Conservation (phyloP, 768 basidiomycete genomes). For the Hysterangium stoloniferum region DNA sequence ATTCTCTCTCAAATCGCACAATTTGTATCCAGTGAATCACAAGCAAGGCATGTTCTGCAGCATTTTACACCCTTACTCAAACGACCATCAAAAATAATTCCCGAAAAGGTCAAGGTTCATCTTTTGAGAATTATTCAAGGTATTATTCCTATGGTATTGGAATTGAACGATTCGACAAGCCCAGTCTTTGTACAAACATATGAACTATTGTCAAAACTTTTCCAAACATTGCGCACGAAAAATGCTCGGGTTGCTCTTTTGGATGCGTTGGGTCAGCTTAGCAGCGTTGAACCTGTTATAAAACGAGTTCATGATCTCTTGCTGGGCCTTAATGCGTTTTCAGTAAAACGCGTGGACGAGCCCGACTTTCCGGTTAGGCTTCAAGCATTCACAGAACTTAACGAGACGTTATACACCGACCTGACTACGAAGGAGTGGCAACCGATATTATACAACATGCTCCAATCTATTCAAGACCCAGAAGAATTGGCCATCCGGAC, state of each 20-base stretch:
- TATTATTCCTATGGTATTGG: slow-evolving; percentile 60
- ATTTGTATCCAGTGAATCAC: slow-evolving; percentile 57
- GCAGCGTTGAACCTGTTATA: slow-evolving; percentile 32
- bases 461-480: slow-evolving; percentile 83
- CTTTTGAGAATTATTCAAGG: slow-evolving; percentile 63
- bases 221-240: slow-evolving; percentile 68
- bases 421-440: slow-evolving; percentile 61
- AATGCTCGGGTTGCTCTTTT: slow-evolving; percentile 64
- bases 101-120: slow-evolving; percentile 82
- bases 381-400: slow-evolving; percentile 63
- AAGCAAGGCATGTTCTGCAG: slow-evolving; percentile 64
- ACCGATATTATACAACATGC: slow-evolving; percentile 73
- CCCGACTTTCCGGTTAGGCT: slow-evolving; percentile 89
- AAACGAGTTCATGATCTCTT: slow-evolving; percentile 45
- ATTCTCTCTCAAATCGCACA: slow-evolving; percentile 77
- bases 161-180: slow-evolving; percentile 40
- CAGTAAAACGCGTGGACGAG: slow-evolving; percentile 74
- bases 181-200: slow-evolving; percentile 45
- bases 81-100: slow-evolving; percentile 63
- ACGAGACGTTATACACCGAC: slow-evolving; percentile 49
- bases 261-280: slow-evolving; percentile 50
- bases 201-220: slow-evolving; percentile 63
- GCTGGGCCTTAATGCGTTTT: slow-evolving; percentile 77
- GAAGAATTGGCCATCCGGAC: slow-evolving; percentile 81
- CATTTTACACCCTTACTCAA: slow-evolving; percentile 77